These are phyloP conservation scores for Vararia minispora DNA, from an alignment of 768 basidiomycete genomes.

Conservation along the genomic window DNA sequence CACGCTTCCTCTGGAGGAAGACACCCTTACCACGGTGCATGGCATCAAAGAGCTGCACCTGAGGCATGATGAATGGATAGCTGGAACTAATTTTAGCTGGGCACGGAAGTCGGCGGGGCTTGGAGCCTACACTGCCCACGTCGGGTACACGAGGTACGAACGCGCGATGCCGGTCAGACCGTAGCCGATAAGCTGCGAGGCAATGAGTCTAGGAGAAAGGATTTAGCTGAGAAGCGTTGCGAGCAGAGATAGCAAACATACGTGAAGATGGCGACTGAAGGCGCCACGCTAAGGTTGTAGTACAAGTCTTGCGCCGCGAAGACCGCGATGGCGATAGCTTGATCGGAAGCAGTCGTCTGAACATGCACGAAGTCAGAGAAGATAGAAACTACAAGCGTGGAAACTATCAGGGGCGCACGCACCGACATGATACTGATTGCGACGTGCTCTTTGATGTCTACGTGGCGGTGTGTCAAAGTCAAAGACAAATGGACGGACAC, in stretches of 20 bases:
- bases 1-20: conserved; percentile 26
- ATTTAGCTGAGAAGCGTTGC: neutral
- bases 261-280: conserved; percentile 25
- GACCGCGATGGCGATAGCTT: conserved; percentile 22
- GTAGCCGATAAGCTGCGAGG: conserved; percentile 24
- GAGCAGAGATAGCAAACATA: conserved; percentile 8
- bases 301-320: conserved; percentile 24
- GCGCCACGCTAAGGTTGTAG: conserved; percentile 28
- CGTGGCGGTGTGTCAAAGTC: neutral
- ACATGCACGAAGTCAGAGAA: too few relatives aligned
- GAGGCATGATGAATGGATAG: conserved; percentile 30
- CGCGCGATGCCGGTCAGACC: conserved; percentile 30
- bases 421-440: conserved; percentile 24
- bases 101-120: too few relatives aligned
- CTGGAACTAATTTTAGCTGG: too few relatives aligned
- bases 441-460: conserved; percentile 28
- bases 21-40: conserved; percentile 31
- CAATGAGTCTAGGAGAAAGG: conserved; percentile 15
- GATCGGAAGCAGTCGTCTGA: conserved; percentile 22
- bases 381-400: too few relatives aligned
- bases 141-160: conserved; percentile 42
- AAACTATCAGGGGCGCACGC: too few relatives aligned
- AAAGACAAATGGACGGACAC: conserved; percentile 2
- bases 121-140: conserved; percentile 34
- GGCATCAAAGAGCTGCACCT: conserved; percentile 31